These are phyloP conservation scores for Kluyveromyces sp. DNA, from an alignment of 1,139 yeast genomes.

Conservation along the genomic window DNA sequence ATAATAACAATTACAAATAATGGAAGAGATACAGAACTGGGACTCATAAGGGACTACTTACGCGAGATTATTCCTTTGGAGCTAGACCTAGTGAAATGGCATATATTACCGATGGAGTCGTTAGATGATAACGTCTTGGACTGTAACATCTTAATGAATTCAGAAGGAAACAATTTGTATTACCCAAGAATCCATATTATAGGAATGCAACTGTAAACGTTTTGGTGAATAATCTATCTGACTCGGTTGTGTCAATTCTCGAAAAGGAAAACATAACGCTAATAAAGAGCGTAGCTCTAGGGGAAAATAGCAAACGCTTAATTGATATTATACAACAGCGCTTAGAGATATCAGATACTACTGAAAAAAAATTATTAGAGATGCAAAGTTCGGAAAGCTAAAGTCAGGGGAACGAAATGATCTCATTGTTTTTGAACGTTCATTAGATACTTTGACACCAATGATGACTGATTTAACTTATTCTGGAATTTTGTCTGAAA, in stretches of 20 bases:
- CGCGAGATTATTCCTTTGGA: background rate
- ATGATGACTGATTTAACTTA: conserved; percentile 72
- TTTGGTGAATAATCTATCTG: conserved; percentile 22
- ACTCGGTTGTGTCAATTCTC: conserved; percentile 18
- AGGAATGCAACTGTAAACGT: conserved; percentile 21
- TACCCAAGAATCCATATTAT: conserved; percentile 15
- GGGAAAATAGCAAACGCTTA: conserved; percentile 18
- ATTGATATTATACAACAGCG: conserved; percentile 17
- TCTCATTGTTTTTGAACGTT: conserved; percentile 70
- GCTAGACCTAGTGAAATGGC: conserved; percentile 12
- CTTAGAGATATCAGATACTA: conserved; percentile 10
- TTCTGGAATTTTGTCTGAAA: conserved; percentile 54
- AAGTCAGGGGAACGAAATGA: conserved; percentile 39
- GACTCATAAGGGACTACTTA: conserved; percentile 4
- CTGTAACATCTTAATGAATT: conserved; percentile 17
- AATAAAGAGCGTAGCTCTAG: conserved; percentile 23
- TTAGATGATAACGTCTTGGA: conserved; percentile 22
- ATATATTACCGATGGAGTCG: conserved; percentile 19
- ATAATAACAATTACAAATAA: conserved; percentile 19
- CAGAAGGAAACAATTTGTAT: conserved; percentile 20
- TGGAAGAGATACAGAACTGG: background rate
- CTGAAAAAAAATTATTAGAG: conserved; percentile 17
- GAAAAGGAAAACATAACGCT: conserved; percentile 18
- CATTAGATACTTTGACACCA: conserved; percentile 64
- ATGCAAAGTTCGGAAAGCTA: conserved; percentile 27